These are phyloP conservation scores for Xenoacremonium recifei DNA, from an alignment of 2,329 filamentous ascomycete species.

Conservation along the genomic window DNA sequence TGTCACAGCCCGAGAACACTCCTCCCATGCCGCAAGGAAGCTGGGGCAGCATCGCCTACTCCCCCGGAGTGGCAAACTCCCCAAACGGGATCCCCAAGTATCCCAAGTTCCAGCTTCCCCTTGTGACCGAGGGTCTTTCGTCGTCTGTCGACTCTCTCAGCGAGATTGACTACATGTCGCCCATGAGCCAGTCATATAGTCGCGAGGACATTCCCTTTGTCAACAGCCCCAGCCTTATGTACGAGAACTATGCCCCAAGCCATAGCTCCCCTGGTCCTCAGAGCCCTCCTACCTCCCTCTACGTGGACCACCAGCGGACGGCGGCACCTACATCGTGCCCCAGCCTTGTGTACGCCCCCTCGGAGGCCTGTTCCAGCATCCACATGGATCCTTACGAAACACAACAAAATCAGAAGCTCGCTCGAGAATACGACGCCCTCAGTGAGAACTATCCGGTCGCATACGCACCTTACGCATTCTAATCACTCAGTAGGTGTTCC, in stretches of 20 bases:
- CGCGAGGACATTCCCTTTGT: conserved; percentile 58
- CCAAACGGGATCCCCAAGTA: conserved; percentile 38
- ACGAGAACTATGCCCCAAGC: conserved; percentile 51
- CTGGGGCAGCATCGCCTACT: conserved; percentile 50
- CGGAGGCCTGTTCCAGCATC: conserved; percentile 60
- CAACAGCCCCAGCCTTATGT: conserved; percentile 55
- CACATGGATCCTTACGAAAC: conserved; percentile 57
- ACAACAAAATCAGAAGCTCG: conserved; percentile 51
- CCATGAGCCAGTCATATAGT: conserved; percentile 55
- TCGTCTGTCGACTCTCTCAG: conserved; percentile 59
- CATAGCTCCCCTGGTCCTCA: conserved; percentile 54
- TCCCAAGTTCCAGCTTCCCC: conserved; percentile 44
- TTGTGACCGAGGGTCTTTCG: conserved; percentile 50
- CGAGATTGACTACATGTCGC: conserved; percentile 62
- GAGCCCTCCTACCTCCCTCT: conserved; percentile 54
- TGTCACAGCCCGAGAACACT: conserved; percentile 45
- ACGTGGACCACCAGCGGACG: conserved; percentile 48
- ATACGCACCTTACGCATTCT: conserved; percentile 35
- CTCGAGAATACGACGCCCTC: conserved; percentile 55
- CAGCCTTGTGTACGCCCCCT: conserved; percentile 59
- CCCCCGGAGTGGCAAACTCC: conserved; percentile 35
- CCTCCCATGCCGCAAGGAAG: conserved; percentile 38
- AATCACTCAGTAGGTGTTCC: conserved; percentile 45
- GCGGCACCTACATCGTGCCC: conserved; percentile 59
- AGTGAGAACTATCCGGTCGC: conserved; percentile 44